Conservation (phyloP, 352 stramenopile genomes). For the Pythium sp. region DNA sequence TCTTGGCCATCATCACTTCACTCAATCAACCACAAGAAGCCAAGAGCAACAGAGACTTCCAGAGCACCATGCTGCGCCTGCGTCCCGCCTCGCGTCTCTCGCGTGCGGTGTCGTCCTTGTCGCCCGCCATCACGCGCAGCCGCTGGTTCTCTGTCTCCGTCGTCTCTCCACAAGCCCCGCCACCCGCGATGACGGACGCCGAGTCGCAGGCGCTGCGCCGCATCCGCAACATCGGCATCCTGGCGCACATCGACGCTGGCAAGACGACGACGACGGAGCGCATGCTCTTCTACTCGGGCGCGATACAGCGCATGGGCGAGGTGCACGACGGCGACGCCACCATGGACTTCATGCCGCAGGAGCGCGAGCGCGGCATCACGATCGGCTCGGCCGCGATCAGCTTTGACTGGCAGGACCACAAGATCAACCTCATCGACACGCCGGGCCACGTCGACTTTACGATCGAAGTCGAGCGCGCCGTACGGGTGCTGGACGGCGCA, state of each 20-base stretch:
- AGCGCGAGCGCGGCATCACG: slow-evolving; percentile 98
- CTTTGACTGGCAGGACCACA: slow-evolving; percentile 92
- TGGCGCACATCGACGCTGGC: slow-evolving; percentile 98
- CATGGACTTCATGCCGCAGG: slow-evolving; percentile 88
- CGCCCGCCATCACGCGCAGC: background rate
- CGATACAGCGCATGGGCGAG: slow-evolving; percentile 65
- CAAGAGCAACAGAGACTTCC: background rate
- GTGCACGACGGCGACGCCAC: slow-evolving; percentile 76
- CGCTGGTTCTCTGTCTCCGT: background rate
- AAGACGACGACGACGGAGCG: slow-evolving; percentile 99
- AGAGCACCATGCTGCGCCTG: slow-evolving; percentile 5
- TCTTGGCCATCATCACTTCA: slow-evolving; percentile 7
- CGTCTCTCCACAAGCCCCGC: too few relatives aligned
- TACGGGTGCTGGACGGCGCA: slow-evolving; percentile 97
- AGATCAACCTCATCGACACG: slow-evolving; percentile 98
- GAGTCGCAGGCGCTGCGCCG: slow-evolving; percentile 17
- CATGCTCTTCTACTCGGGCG: slow-evolving; percentile 97
- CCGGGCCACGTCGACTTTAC: slow-evolving; percentile 98
- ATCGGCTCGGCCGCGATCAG: slow-evolving; percentile 97
- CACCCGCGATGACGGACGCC: slow-evolving; percentile 3
- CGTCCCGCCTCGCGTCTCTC: background rate
- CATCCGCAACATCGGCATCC: slow-evolving; percentile 98
- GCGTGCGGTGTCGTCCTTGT: slow-evolving; percentile 1
- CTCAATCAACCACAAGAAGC: background rate
- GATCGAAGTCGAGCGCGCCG: slow-evolving; percentile 96